phyloP scores from a whole-genome alignment of 2,329 filamentous ascomycete genomes.

The Aspergillus sp. region DNA sequence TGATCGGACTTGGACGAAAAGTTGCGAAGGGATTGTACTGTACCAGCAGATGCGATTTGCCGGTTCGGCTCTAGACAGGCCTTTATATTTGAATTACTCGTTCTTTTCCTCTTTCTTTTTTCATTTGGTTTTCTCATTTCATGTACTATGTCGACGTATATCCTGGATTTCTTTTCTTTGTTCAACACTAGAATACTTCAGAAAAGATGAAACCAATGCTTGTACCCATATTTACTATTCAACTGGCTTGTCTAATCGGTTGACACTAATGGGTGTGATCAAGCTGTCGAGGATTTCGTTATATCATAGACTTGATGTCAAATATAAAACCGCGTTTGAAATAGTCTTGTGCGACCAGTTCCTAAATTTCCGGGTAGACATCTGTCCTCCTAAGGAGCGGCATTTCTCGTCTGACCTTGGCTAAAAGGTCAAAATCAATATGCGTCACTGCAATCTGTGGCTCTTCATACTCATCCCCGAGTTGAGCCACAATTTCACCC shows the following conservation, averaged over 20 bases:
- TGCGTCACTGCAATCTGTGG: constrained; percentile 52
- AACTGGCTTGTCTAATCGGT: neutral
- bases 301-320: neutral
- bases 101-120: constrained; percentile 29
- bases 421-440: constrained; percentile 53
- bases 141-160: constrained; percentile 22
- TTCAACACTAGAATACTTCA: constrained; percentile 10
- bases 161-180: constrained; percentile 16
- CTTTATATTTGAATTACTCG: constrained; percentile 27
- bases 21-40: constrained; percentile 31
- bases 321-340: neutral
- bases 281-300: neutral
- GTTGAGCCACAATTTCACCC: constrained; percentile 70
- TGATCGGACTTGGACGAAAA: constrained; percentile 30
- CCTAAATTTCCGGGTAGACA: constrained; percentile 47
- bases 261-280: neutral
- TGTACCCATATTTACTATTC: neutral
- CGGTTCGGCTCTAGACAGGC: constrained; percentile 35
- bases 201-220: constrained; percentile 11
- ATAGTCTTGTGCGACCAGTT: neutral
- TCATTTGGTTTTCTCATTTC: constrained; percentile 21
- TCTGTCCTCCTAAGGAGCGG: constrained; percentile 57
- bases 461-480: constrained; percentile 49
- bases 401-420: constrained; percentile 56
- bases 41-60: constrained; percentile 30